Conservation (phyloP, 2,329 filamentous ascomycete species). For the Alternaria triticimaculans region DNA sequence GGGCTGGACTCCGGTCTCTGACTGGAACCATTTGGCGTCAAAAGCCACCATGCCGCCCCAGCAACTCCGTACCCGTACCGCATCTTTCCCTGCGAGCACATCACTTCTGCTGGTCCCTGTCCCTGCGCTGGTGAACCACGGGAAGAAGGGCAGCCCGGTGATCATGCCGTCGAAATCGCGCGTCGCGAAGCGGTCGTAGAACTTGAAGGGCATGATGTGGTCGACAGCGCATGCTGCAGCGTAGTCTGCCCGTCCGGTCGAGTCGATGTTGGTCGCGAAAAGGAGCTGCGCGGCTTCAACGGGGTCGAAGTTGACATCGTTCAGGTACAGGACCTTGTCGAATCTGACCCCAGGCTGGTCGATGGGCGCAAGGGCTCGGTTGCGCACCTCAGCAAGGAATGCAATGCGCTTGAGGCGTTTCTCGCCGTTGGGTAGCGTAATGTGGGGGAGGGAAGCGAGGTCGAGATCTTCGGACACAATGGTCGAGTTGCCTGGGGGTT, state of each 20-base stretch:
- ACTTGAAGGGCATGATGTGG: constrained; percentile 70
- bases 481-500: constrained; percentile 48
- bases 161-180: constrained; percentile 70
- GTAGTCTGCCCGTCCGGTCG: constrained; percentile 62
- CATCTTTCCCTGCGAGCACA: constrained; percentile 66
- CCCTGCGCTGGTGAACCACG: constrained; percentile 66
- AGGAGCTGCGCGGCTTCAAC: constrained; percentile 66
- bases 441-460: constrained; percentile 62
- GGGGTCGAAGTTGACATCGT: constrained; percentile 71
- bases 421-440: constrained; percentile 68
- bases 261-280: constrained; percentile 66
- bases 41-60: constrained; percentile 80
- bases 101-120: constrained; percentile 63
- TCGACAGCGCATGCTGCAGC: constrained; percentile 75
- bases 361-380: constrained; percentile 71
- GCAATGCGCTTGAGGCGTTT: constrained; percentile 74
- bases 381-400: constrained; percentile 75
- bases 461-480: constrained; percentile 68
- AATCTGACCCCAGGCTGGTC: constrained; percentile 62
- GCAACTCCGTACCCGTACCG: constrained; percentile 74
- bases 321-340: constrained; percentile 67
- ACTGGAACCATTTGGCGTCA: constrained; percentile 66
- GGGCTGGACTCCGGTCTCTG: constrained; percentile 30
- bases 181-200: constrained; percentile 77
- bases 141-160: constrained; percentile 70